phyloP scores from a whole-genome alignment of 75 land plant species.

The Adiantum capillusveneris region DNA sequence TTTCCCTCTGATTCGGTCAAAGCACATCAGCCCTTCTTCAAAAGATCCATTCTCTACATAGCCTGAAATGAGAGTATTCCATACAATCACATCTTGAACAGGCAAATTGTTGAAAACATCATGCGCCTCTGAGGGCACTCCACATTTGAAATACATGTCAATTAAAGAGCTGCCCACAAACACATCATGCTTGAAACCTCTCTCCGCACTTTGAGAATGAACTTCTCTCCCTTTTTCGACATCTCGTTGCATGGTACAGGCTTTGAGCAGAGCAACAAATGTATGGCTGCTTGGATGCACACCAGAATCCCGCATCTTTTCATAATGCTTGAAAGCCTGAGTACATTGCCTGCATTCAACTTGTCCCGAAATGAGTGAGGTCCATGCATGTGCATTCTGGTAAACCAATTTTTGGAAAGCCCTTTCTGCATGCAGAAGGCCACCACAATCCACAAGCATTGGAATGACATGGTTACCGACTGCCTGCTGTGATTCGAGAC shows the following conservation, averaged over 20 bases:
- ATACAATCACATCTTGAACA: conserved; percentile 13
- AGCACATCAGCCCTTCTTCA: conserved; percentile 6
- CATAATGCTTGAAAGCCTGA: not conserved
- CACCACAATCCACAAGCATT: conserved; percentile 34
- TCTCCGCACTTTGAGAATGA: not conserved
- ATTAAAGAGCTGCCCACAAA: conserved; percentile 21
- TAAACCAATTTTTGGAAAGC: not conserved
- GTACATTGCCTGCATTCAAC: not conserved
- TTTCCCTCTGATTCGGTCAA: not conserved
- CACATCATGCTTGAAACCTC: not conserved
- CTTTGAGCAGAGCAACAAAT: not conserved
- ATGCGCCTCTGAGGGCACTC: conserved; percentile 22
- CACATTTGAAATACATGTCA: conserved; percentile 19
- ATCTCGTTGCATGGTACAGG: not conserved
- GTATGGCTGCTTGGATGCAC: not conserved
- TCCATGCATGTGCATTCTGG: not conserved
- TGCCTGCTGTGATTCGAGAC: no score
- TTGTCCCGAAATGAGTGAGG: not conserved
- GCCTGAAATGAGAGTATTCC: conserved; percentile 23
- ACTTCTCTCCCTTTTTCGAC: not conserved
- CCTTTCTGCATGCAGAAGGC: not conserved
- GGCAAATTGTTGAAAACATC: conserved; percentile 1
- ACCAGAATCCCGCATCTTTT: not conserved
- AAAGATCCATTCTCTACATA: conserved; percentile 16
- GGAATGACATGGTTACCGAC: not conserved